Conservation (phyloP, 1,284 basidiomycete species). For the Dichomitus squalens region DNA sequence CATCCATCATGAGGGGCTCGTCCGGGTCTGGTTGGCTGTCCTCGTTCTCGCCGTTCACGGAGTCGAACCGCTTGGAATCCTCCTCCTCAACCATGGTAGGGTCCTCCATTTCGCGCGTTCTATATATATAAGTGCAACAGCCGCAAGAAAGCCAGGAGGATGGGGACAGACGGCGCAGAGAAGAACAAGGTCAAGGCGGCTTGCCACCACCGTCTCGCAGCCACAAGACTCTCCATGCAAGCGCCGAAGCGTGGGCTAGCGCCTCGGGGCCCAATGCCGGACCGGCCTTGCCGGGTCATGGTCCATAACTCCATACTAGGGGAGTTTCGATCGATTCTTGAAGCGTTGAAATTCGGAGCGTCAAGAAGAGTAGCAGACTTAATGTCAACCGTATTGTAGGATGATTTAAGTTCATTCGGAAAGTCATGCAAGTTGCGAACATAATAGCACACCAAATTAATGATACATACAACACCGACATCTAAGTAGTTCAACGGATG, state of each 20-base stretch:
- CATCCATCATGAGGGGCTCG: constrained; percentile 72
- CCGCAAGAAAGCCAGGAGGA: neutral
- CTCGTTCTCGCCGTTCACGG: constrained; percentile 49
- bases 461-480: neutral
- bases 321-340: no score
- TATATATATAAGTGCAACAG: neutral
- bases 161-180: neutral
- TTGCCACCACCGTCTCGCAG: neutral
- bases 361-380: no score
- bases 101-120: constrained; percentile 44
- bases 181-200: neutral
- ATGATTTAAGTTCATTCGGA: no score
- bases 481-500: neutral
- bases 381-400: no score
- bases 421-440: no score
- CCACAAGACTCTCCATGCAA: neutral
- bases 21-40: constrained; percentile 75
- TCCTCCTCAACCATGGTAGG: constrained; percentile 52
- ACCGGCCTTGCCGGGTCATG: no score
- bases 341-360: no score
- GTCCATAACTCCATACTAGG: no score
- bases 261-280: no score
- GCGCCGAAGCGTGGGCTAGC: no score
- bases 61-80: constrained; percentile 65
- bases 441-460: no score